Evolutionary conservation across 2,329 filamentous ascomycete species (phyloP), one percentile per base, ranked within the genome.

Genomic region (Beauveria scarabaeidicola): DNA sequence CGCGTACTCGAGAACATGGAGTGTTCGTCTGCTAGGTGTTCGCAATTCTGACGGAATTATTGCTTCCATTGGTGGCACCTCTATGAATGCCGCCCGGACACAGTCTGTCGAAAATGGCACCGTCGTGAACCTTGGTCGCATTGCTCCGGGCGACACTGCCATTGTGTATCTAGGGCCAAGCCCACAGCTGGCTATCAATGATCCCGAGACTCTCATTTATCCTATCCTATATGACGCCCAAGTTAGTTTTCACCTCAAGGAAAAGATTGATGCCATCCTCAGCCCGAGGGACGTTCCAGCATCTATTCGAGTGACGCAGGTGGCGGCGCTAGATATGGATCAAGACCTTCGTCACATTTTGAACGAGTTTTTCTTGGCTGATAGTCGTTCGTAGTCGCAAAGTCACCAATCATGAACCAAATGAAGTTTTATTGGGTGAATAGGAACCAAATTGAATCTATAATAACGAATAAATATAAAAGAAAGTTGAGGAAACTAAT

Each of bases 291-390:
- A 40, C 13, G 62, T 59, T 2, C 32, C 62, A 8, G 55, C 32
- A 7, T 23, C 61, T 17, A 59, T 62, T 9, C 60, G 62, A 8
- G 64, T 60, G 2, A 61, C 60, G 5, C 61, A 64, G 60, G 48
- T 62, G 3, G 63, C 64, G 32, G 62, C 65, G 17, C 51, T 64
- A 29, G 64, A 66, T 11, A 66, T 66, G 63, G 64, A 65, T 21
- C 19, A 58, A 5, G 65, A 65, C 27, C 29, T 66, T 44, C 57
- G 63, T 8, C 61, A 63, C 25, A 53, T 65, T 27, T 32, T 66
- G 48, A 60, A 58, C 15, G 65, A 66, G 23, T 58, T 64, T 13
- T 47, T 66, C 51, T 46, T 66, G 43, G 65, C 64, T 0, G 62
- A 66, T 10, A 58, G 60, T 27, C 52, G 61, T 9, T 58, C 50